phyloP scores from a whole-genome alignment of 345 rosid species.

The Melastoma malabathricum region DNA sequence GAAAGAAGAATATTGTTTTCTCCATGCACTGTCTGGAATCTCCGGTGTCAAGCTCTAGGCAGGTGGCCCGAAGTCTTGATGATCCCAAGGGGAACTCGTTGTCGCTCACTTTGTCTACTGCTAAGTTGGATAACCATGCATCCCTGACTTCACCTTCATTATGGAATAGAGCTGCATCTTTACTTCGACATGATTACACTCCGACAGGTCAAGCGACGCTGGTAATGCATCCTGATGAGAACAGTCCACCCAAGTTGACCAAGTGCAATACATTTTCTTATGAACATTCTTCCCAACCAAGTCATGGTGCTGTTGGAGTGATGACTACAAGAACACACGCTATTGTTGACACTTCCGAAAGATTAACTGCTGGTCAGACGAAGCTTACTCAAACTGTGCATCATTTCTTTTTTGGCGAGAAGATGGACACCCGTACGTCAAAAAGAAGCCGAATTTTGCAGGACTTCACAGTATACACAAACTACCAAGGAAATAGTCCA shows the following conservation, averaged over 20 bases:
- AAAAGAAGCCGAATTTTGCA: slow-evolving; percentile 24
- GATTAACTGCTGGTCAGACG: slow-evolving; percentile 16
- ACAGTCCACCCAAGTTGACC: slow-evolving; percentile 5
- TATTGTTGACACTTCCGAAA: slow-evolving; percentile 27
- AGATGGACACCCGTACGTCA: slow-evolving; percentile 22
- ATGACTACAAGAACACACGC: slow-evolving; percentile 38
- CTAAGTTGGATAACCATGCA: no score
- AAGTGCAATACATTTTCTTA: slow-evolving; percentile 10
- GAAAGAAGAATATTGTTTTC: no score
- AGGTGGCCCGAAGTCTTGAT: no score
- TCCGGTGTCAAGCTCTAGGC: no score
- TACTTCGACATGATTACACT: not conserved
- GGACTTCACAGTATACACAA: slow-evolving; percentile 25
- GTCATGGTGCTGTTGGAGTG: slow-evolving; percentile 17
- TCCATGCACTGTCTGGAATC: no score
- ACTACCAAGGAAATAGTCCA: slow-evolving; percentile 24
- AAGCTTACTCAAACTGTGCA: slow-evolving; percentile 21
- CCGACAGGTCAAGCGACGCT: not conserved
- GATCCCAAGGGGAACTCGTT: no score
- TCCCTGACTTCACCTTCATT: no score
- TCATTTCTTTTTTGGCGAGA: slow-evolving; percentile 24
- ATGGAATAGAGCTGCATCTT: no score
- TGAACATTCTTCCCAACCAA: slow-evolving; percentile 12
- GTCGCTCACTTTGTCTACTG: no score
- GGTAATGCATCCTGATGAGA: slow-evolving; percentile 9